Conservation (phyloP, 1,139 yeast genomes). For the Candida sp. region DNA sequence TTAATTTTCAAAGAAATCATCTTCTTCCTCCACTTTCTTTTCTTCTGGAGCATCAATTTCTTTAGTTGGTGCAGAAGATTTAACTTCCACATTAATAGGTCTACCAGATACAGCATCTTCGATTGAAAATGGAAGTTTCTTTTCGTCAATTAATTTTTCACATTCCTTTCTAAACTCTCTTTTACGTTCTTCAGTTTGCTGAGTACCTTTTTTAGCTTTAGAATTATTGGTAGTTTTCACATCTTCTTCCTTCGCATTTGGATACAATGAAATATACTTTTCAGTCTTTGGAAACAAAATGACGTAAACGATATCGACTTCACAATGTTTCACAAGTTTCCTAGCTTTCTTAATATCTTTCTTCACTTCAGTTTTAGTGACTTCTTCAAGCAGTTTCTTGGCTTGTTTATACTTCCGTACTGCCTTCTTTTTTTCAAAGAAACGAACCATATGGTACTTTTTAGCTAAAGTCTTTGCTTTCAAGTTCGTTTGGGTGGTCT, state of each 20-base stretch:
- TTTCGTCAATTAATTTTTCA: slow-evolving; percentile 46
- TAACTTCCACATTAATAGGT: slow-evolving; percentile 19
- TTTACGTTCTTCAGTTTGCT: slow-evolving; percentile 48
- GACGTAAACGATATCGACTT: slow-evolving; percentile 74
- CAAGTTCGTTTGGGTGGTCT: slow-evolving; percentile 45
- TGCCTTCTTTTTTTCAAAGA: slow-evolving; percentile 91
- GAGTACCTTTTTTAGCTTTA: slow-evolving; percentile 44
- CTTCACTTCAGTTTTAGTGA: slow-evolving; percentile 39
- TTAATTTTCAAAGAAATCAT: slow-evolving; percentile 41
- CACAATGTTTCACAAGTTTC: slow-evolving; percentile 53
- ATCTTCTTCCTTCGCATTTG: slow-evolving; percentile 33
- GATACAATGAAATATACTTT: slow-evolving; percentile 80
- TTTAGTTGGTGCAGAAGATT: slow-evolving; percentile 7
- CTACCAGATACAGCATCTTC: slow-evolving; percentile 57
- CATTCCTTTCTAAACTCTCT: slow-evolving; percentile 49
- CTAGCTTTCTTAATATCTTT: slow-evolving; percentile 53
- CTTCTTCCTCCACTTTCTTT: slow-evolving; percentile 26
- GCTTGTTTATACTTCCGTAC: slow-evolving; percentile 67
- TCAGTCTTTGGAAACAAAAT: slow-evolving; percentile 74
- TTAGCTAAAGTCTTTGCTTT: slow-evolving; percentile 61
- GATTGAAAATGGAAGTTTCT: slow-evolving; percentile 53
- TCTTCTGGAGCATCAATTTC: slow-evolving; percentile 44
- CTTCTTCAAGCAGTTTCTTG: slow-evolving; percentile 42
- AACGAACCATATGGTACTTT: slow-evolving; percentile 91
- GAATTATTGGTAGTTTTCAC: slow-evolving; percentile 21